Evolutionary conservation across 2,329 filamentous ascomycete species (phyloP), one percentile per base, ranked within the genome.

Genomic region (Monosporascus cannonballus): DNA sequence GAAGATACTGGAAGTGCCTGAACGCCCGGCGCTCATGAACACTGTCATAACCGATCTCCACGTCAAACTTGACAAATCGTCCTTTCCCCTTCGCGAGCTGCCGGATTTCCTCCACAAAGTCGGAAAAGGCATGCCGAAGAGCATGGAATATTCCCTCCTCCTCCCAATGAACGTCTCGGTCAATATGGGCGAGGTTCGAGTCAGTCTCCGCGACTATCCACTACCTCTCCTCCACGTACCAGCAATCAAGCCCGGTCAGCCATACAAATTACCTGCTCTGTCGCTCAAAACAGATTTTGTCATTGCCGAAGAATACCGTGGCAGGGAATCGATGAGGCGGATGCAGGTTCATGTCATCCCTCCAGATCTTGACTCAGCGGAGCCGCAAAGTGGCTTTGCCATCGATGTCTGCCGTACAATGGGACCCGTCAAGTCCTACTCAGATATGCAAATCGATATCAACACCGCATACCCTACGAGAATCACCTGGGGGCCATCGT

Each of bases 401-500:
- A 86, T 99, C 51, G 87, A 94, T 64, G 90, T 99, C 25, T 85
- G 89, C 51, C 85, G 94, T 45, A 97, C 94, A 0, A 89, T 97
- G 34, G 90, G 92, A 8, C 90, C 95, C 0, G 90, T 99, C 58
- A 99, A 99, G 72, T 95, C 91, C 0, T 99, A 94, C 67, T 96
- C 94, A 0, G 88, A 97, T 65, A 92, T 96, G 69, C 83, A 81
- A 36, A 79, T 99, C 62, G 89, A 96, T 58, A 92, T 99, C 69
- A 96, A 97, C 69, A 96, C 93, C 2, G 88, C 86, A 51, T 83
- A 93, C 54, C 90, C 95, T 2, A 99, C 94, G 0, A 85, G 89
- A 45, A 93, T 99, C 50, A 96, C 93, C 0, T 99, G 94, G 95
- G 92, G 92, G 7, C 92, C 94, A 46, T 96, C 92, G 2, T 99